Base-by-base conservation (phyloP, 2,329 filamentous ascomycete genomes). In the Bertia moriformis region DNA sequence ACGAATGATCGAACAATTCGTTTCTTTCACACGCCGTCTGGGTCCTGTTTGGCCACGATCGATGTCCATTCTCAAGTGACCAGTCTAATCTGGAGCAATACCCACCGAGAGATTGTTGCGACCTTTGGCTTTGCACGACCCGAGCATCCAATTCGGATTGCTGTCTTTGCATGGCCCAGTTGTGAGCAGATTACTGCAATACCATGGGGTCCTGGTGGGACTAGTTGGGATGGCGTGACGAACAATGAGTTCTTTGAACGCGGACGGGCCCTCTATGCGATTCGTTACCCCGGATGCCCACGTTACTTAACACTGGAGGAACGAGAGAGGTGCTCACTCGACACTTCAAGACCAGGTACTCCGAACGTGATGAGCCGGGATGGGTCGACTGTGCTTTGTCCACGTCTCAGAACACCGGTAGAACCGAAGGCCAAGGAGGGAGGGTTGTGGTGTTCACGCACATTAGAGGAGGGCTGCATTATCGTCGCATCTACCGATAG, bases 401-500 rank as follows among this genome's bases (percentile, higher is more conserved):
- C n/a, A n/a, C 24, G 24, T n/a, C 10, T 10, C 10, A 10, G 24
- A 29, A n/a, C 10, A n/a, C 24, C 10, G n/a, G n/a, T 10, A 10
- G 24, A 29, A 29, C 24, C 24, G 10, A 35, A 18, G 7, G 32
- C 10, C 7, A 35, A 35, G 15, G 32, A 35, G 15, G 32, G 32
- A 17, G 32, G 32, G 12, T 7, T 35, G 15, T 35, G 32, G 32
- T 35, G 32, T 15, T 18, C 32, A 7, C 65, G 74, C 15, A 76
- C 71, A 0, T 62, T 67, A 4, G 69, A 75, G 46, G 83, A 89
- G 49, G 85, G 83, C 0, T 93, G 87, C 53, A 79, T 98, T 47
- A 83, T 95, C 14, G 82, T 98, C 39, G 89, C 88, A 14, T 83
- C 85, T 33, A 94, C 87, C 52, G 88, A 96, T 58, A 80, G 86